Percentiles rank a stretch among this genome's conserved stretches.
These are phyloP conservation scores for Martiniozyma abietophila DNA, from an alignment of 805 yeast species.

Conservation along the genomic window DNA sequence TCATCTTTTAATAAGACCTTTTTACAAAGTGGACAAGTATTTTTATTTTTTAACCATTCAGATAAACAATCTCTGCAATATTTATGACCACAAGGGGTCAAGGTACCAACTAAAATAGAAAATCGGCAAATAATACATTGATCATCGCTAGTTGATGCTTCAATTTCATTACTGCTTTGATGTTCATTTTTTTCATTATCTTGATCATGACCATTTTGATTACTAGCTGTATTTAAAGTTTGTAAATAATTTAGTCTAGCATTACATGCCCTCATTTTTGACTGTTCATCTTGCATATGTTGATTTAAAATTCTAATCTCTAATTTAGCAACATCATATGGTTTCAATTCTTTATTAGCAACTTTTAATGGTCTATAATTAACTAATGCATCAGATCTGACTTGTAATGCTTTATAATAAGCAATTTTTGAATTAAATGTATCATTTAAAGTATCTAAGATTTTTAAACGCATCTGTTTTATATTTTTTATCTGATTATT, in stretches of 20 bases:
- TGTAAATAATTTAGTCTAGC: conserved; percentile 42
- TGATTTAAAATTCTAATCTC: conserved; percentile 10
- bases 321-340: conserved; percentile 17
- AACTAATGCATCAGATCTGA: conserved; percentile 72
- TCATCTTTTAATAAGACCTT: conserved; percentile 37
- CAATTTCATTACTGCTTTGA: no score
- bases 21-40: conserved; percentile 79
- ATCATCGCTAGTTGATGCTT: conserved; percentile 31
- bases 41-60: conserved; percentile 52
- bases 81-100: conserved; percentile 87
- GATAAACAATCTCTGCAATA: conserved; percentile 76
- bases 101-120: conserved; percentile 60
- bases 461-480: conserved; percentile 34
- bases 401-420: conserved; percentile 79
- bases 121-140: conserved; percentile 75
- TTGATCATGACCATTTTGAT: conserved; percentile 19
- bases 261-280: conserved; percentile 15
- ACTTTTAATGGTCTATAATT: conserved; percentile 31
- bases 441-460: conserved; percentile 44
- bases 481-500: conserved; percentile 37
- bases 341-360: conserved; percentile 11
- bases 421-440: conserved; percentile 73
- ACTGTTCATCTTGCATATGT: conserved; percentile 16
- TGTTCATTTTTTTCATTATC: conserved; percentile 21
- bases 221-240: conserved; percentile 25